Evolutionary conservation across 2,329 filamentous ascomycete species (phyloP), one percentile per base, ranked within the genome.

Genomic region (Aureobasidium leucospermi): DNA sequence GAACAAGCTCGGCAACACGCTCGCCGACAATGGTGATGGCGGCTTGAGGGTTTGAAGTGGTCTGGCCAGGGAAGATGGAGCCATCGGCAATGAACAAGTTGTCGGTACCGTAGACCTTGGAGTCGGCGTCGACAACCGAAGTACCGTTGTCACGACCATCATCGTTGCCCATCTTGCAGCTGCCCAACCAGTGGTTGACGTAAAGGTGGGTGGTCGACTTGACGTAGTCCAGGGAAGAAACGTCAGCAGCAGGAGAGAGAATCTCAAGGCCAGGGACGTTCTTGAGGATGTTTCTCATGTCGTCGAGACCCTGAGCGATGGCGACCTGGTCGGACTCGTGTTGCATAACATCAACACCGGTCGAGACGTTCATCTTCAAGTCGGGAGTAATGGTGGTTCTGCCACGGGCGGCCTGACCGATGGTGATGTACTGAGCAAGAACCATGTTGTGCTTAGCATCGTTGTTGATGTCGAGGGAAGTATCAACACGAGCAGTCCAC

Each of bases 21-120:
- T 88, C 86, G 16, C 85, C 81, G 16, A 80, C 83, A 38, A 84
- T 77, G 68, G 88, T 84, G 65, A 88, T 82, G 41, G 83, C 80
- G 1, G 84, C 80, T 49, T 83, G 81, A 1, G 86, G 87, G 42
- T 63, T 63, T 9, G 58, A 58, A 2, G 61, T 60, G 0, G 59
- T 61, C 36, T 56, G 58, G 3, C 58, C 61, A 41, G 61, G 61
- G 42, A 60, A 52, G 29, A 62, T 51, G 28, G 58, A 60, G 2
- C 61, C 61, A 28, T 62, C 61, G 23, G 59, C 61, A 15, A 62
- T 53, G 38, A 62, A 62, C 10, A 62, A 16, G 47, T 62, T 62
- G 29, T 62, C 61, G 6, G 57, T 62, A 23, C 61, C 61, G 8
- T 60, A 62, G 28, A 62, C 52, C 58, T 62, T 62, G 2, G 58